Percentiles rank a stretch among this genome's conserved stretches.
Evolutionary conservation across 495 filamentous ascomycete species (phyloP).

Genomic region (Beverwykella pulmonaria): DNA sequence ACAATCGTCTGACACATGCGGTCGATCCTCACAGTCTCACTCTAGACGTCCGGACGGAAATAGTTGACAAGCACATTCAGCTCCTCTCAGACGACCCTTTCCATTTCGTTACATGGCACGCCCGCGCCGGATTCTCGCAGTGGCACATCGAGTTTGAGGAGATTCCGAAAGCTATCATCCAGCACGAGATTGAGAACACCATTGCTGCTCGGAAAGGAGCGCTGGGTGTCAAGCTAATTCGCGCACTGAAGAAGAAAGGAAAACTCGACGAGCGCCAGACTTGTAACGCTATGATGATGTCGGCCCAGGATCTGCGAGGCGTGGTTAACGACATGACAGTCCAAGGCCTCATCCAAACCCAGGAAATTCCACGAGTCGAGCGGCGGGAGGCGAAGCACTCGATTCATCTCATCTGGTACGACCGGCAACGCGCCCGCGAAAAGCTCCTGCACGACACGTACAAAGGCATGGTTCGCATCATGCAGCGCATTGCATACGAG

Average conservation of each 20-base stretch:
- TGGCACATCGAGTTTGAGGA: slow-evolving; percentile 80
- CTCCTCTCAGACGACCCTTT: slow-evolving; percentile 73
- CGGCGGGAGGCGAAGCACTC: slow-evolving; percentile 75
- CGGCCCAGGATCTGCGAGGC: slow-evolving; percentile 76
- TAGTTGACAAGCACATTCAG: slow-evolving; percentile 76
- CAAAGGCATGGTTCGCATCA: slow-evolving; percentile 81
- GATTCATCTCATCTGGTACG: slow-evolving; percentile 89
- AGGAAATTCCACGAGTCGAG: slow-evolving; percentile 86
- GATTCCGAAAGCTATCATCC: slow-evolving; percentile 67
- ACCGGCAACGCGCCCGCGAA: slow-evolving; percentile 65
- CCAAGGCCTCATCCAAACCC: slow-evolving; percentile 79
- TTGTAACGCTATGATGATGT: slow-evolving; percentile 70
- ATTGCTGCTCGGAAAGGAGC: slow-evolving; percentile 75
- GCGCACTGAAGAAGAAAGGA: slow-evolving; percentile 80
- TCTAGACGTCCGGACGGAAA: slow-evolving; percentile 39
- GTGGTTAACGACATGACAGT: slow-evolving; percentile 80
- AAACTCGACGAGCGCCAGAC: slow-evolving; percentile 90
- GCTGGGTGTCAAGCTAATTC: slow-evolving; percentile 71
- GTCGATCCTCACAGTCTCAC: slow-evolving; percentile 13
- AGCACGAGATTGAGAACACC: slow-evolving; percentile 74
- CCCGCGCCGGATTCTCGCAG: slow-evolving; percentile 59
- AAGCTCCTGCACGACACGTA: slow-evolving; percentile 76
- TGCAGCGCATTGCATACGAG: slow-evolving; percentile 77
- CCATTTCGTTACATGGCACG: slow-evolving; percentile 65
- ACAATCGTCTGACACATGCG: not conserved